Evolutionary conservation across 2,329 filamentous ascomycete genomes (phyloP).

Genomic region (Calonectria pseudoreteaudii): DNA sequence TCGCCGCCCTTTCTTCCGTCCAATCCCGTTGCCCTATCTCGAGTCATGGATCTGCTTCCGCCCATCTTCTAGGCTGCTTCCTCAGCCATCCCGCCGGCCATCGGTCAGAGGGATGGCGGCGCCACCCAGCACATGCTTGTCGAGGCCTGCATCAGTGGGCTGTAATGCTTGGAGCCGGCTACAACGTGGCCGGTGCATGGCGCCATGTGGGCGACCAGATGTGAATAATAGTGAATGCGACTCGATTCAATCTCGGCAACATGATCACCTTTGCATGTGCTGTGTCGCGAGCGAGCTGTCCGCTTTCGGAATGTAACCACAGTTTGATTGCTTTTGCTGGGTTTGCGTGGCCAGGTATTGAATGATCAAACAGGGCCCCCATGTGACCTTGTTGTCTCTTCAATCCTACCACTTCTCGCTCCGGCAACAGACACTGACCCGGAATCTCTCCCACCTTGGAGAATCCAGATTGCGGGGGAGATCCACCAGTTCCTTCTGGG

Average conservation of each 20-base stretch:
- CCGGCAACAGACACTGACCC: neutral
- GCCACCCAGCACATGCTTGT: constrained; percentile 17
- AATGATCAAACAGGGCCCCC: constrained; percentile 17
- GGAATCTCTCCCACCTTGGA: constrained; percentile 7
- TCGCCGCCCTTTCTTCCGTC: constrained; percentile 11
- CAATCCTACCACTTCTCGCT: neutral
- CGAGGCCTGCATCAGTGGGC: neutral
- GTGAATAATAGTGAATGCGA: constrained; percentile 1
- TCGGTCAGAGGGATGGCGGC: constrained; percentile 36
- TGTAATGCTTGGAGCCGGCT: neutral
- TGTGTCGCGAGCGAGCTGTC: neutral
- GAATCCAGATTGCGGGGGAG: constrained; percentile 38
- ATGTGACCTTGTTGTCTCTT: constrained; percentile 16
- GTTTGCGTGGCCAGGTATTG: constrained; percentile 20
- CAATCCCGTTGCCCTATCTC: constrained; percentile 4
- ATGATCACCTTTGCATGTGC: constrained; percentile 22
- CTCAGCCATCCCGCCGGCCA: constrained; percentile 8
- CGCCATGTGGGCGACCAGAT: constrained; percentile 8
- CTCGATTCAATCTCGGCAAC: constrained; percentile 1
- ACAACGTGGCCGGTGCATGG: constrained; percentile 28
- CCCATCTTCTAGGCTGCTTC: constrained; percentile 36
- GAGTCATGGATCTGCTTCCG: constrained; percentile 18
- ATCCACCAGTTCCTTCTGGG: constrained; percentile 19
- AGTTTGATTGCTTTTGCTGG: constrained; percentile 18
- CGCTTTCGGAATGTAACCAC: neutral